A percentile compares a stretch with the other conserved stretches of the same genome.
These are phyloP conservation scores for Agrostemma githago DNA, from an alignment of 148 eudicot genomes.

Conservation along the genomic window DNA sequence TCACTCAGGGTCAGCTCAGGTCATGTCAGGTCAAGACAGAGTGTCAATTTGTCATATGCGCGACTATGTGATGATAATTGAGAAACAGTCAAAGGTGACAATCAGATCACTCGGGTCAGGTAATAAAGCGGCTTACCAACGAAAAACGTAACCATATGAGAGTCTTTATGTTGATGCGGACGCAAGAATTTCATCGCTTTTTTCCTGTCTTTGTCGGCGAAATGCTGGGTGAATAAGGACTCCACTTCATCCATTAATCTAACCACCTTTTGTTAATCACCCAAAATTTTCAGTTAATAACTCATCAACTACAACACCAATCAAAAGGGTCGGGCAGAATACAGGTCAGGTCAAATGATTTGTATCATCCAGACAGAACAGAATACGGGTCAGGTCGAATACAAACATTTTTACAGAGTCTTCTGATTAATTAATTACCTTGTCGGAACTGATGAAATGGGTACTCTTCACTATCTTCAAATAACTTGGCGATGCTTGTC, in stretches of 20 bases:
- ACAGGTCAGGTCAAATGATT: no score
- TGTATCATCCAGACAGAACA: no score
- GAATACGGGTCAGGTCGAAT: no score
- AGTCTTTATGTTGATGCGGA: slow-evolving; percentile 78
- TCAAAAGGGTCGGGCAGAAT: neutral
- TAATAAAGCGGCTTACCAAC: slow-evolving; percentile 47
- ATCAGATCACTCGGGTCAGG: no score
- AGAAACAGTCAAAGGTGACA: no score
- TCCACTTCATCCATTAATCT: slow-evolving; percentile 96
- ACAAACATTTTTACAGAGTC: no score
- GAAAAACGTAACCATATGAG: slow-evolving; percentile 89
- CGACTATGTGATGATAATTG: no score
- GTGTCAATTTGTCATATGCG: no score
- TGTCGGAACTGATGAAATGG: slow-evolving; percentile 77
- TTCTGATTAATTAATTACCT: slow-evolving; percentile 38
- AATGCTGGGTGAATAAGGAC: slow-evolving; percentile 90
- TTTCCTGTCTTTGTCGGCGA: slow-evolving; percentile 81
- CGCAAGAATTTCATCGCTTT: slow-evolving; percentile 92
- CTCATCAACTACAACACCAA: slow-evolving; percentile 17
- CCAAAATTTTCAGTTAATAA: slow-evolving; percentile 13
- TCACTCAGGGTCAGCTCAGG: no score
- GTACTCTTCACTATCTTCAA: slow-evolving; percentile 67
- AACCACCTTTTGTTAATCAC: slow-evolving; percentile 51
- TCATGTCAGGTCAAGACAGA: no score
- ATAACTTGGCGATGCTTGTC: slow-evolving; percentile 61